Evolutionary conservation across 768 basidiomycete genomes (phyloP).

Genomic region (Russula sp.): DNA sequence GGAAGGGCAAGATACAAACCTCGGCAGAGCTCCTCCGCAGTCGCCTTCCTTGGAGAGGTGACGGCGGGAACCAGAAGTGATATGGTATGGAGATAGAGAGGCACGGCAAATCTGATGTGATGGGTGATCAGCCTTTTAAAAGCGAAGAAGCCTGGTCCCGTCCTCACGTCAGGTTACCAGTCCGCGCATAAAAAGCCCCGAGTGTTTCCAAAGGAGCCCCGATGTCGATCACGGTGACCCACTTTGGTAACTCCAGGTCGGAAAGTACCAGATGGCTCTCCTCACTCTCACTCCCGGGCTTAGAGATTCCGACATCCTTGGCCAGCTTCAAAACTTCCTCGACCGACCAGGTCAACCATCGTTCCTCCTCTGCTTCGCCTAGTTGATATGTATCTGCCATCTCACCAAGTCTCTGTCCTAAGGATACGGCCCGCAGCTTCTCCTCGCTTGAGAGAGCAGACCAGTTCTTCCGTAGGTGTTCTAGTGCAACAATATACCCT

Average conservation of each 20-base stretch:
- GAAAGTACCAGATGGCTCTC: constrained; percentile 25
- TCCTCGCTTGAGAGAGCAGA: constrained; percentile 30
- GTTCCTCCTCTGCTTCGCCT: constrained; percentile 35
- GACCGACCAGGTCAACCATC: constrained; percentile 38
- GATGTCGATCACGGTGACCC: constrained; percentile 53
- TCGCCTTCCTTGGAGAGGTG: constrained; percentile 23
- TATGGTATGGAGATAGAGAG: constrained; percentile 59
- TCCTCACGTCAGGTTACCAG: constrained; percentile 52
- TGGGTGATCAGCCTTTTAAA: constrained; percentile 13
- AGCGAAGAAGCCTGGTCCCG: background rate
- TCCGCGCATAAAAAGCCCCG: constrained; percentile 50
- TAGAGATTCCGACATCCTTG: constrained; percentile 28
- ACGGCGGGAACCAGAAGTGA: constrained; percentile 47
- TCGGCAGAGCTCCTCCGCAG: constrained; percentile 48
- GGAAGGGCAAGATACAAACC: constrained; percentile 33
- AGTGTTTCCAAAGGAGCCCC: constrained; percentile 64
- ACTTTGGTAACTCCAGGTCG: constrained; percentile 50
- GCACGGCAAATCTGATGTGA: constrained; percentile 47
- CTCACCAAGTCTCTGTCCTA: constrained; percentile 41
- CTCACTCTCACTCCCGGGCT: constrained; percentile 5
- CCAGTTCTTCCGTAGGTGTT: constrained; percentile 24
- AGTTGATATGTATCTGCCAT: constrained; percentile 31
- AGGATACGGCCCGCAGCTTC: constrained; percentile 37
- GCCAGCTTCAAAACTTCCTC: constrained; percentile 36
- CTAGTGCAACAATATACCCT: constrained; percentile 24